Percentiles rank a stretch among this genome's conserved stretches.
Evolutionary conservation across 148 eudicot species (phyloP).

Genomic region (Cornus florida): DNA sequence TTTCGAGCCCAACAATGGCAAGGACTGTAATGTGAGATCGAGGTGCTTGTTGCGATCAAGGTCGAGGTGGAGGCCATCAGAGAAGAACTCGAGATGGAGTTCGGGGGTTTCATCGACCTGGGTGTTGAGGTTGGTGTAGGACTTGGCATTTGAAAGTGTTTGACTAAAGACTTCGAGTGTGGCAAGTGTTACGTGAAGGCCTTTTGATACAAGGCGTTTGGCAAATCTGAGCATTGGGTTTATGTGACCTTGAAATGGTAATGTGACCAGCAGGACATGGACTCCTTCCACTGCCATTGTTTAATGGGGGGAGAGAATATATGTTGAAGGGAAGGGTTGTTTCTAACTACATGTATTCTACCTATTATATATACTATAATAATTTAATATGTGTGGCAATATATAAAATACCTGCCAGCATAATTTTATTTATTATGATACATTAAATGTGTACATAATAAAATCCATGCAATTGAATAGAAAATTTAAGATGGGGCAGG

Average conservation of each 20-base stretch:
- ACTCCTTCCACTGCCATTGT: slow-evolving; percentile 2
- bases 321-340: too few species aligned
- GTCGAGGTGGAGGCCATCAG: slow-evolving; percentile 26
- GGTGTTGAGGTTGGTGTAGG: neutral
- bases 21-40: slow-evolving; percentile 23
- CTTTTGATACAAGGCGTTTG: slow-evolving; percentile 29
- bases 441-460: too few species aligned
- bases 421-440: too few species aligned
- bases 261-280: slow-evolving; percentile 44
- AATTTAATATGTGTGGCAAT: too few species aligned
- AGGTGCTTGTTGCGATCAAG: slow-evolving; percentile 28
- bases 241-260: slow-evolving; percentile 41
- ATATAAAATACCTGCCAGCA: too few species aligned
- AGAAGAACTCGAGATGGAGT: slow-evolving; percentile 24
- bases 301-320: neutral
- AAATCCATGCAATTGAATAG: too few species aligned
- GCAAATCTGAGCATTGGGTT: slow-evolving; percentile 18
- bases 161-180: slow-evolving; percentile 28
- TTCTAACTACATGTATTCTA: too few species aligned
- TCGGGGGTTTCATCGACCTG: neutral
- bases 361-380: too few species aligned
- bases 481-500: too few species aligned
- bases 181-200: slow-evolving; percentile 38
- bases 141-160: neutral
- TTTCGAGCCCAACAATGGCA: slow-evolving; percentile 22